These are phyloP conservation scores for Canavalia gladiata DNA, from an alignment of 306 rosid species.

Conservation along the genomic window DNA sequence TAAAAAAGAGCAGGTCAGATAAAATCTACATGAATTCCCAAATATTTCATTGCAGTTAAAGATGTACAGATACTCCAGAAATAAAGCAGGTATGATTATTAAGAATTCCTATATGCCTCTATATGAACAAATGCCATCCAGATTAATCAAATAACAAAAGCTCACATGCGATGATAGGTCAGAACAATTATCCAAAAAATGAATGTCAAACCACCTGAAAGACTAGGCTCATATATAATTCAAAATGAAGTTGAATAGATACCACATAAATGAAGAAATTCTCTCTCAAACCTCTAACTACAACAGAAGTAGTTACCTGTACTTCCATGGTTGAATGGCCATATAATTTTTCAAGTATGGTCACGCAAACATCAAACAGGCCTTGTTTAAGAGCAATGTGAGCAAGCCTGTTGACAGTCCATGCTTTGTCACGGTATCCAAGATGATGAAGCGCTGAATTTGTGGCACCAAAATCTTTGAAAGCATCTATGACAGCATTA, in stretches of 20 bases:
- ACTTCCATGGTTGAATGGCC: slow-evolving; percentile 99
- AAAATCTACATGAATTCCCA: slow-evolving; percentile 23
- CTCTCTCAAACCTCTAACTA: slow-evolving; percentile 35
- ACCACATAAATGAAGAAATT: background rate
- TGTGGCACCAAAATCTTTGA: slow-evolving; percentile 82
- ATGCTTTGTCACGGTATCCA: slow-evolving; percentile 99
- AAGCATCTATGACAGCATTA: slow-evolving; percentile 92
- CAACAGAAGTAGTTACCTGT: slow-evolving; percentile 62
- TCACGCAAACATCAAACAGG: slow-evolving; percentile 90
- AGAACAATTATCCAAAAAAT: slow-evolving; percentile 1
- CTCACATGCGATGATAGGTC: slow-evolving; percentile 2
- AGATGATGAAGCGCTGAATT: slow-evolving; percentile 96
- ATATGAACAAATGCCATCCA: background rate
- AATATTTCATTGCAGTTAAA: slow-evolving; percentile 13
- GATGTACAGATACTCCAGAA: slow-evolving; percentile 26
- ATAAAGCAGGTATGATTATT: slow-evolving; percentile 13
- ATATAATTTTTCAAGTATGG: slow-evolving; percentile 90
- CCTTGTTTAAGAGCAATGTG: slow-evolving; percentile 96
- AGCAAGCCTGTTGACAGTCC: slow-evolving; percentile 99
- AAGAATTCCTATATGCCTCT: slow-evolving; percentile 19
- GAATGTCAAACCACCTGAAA: slow-evolving; percentile 27
- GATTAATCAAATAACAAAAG: slow-evolving; percentile 32
- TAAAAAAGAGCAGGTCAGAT: slow-evolving; percentile 53
- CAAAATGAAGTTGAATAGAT: slow-evolving; percentile 20
- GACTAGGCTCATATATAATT: slow-evolving; percentile 29